A percentile compares a stretch with the other conserved stretches of the same genome.
Evolutionary conservation across 2,329 filamentous ascomycete species (phyloP).

Genomic region (Sporothrix inflata): DNA sequence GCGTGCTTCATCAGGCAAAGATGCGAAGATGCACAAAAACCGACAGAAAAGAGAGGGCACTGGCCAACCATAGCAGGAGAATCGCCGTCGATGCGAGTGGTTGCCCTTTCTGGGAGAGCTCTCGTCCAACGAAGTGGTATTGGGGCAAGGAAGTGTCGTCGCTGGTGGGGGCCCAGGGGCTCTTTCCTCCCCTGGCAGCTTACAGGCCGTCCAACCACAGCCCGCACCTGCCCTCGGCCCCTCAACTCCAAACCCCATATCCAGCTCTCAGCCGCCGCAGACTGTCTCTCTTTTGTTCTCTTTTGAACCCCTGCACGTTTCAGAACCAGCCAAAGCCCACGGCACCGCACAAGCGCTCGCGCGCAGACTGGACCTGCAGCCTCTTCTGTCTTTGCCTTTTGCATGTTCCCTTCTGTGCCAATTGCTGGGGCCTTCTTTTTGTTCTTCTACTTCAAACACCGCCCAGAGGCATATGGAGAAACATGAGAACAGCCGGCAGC

Average conservation of each 20-base stretch:
- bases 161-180: constrained; percentile 9
- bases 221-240: neutral
- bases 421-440: neutral
- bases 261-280: neutral
- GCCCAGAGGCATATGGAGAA: neutral
- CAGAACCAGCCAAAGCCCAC: constrained; percentile 13
- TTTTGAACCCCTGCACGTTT: constrained; percentile 8
- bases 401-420: neutral
- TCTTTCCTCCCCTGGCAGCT: constrained; percentile 5
- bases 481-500: neutral
- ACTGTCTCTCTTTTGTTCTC: neutral
- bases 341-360: constrained; percentile 14
- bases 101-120: neutral
- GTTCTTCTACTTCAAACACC: neutral
- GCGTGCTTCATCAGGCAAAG: constrained; percentile 11
- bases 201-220: constrained; percentile 13
- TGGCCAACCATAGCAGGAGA: neutral
- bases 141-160: neutral
- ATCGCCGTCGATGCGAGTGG: neutral
- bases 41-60: neutral
- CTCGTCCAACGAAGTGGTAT: constrained; percentile 6
- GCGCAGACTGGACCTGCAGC: neutral
- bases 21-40: neutral
- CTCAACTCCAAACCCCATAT: constrained; percentile 6
- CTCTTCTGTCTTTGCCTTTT: neutral